Conservation (phyloP, 495 filamentous ascomycete species). For the Cenococcum geophilum region DNA sequence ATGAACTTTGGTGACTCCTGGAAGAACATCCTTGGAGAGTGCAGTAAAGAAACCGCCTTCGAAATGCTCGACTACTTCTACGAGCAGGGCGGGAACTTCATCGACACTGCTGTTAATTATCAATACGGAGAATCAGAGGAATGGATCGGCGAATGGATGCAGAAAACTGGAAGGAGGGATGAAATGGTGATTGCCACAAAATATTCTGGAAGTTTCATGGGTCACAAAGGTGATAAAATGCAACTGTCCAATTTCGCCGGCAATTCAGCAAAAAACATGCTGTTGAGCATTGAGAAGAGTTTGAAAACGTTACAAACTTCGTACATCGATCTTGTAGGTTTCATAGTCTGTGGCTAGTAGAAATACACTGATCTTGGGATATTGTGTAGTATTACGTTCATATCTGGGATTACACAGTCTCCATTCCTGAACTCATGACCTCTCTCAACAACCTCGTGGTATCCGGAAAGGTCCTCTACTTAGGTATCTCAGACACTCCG, state of each 20-base stretch:
- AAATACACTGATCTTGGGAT: background rate
- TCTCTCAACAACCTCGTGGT: conserved; percentile 51
- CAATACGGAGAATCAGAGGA: conserved; percentile 61
- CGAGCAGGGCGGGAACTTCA: conserved; percentile 66
- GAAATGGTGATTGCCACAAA: conserved; percentile 69
- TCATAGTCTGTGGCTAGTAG: background rate
- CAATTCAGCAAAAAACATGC: conserved; percentile 55
- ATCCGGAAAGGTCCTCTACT: conserved; percentile 56
- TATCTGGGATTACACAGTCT: conserved; percentile 41
- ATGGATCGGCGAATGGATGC: conserved; percentile 77
- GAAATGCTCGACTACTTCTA: conserved; percentile 63
- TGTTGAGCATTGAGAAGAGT: conserved; percentile 47
- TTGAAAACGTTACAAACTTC: conserved; percentile 57
- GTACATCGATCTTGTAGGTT: conserved; percentile 52
- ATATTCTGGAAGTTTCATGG: conserved; percentile 45
- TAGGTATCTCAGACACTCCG: conserved; percentile 57
- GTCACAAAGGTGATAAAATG: conserved; percentile 36
- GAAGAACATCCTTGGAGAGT: conserved; percentile 49
- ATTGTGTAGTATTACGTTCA: conserved; percentile 26
- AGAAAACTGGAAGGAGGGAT: conserved; percentile 47
- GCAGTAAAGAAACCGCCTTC: conserved; percentile 55
- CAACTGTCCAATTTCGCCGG: conserved; percentile 54
- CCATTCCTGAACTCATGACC: conserved; percentile 58
- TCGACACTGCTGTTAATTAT: conserved; percentile 70
- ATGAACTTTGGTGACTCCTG: conserved; percentile 58